Evolutionary conservation across 1,139 yeast species (phyloP).

Genomic region (Debaryomyces subglobosus): DNA sequence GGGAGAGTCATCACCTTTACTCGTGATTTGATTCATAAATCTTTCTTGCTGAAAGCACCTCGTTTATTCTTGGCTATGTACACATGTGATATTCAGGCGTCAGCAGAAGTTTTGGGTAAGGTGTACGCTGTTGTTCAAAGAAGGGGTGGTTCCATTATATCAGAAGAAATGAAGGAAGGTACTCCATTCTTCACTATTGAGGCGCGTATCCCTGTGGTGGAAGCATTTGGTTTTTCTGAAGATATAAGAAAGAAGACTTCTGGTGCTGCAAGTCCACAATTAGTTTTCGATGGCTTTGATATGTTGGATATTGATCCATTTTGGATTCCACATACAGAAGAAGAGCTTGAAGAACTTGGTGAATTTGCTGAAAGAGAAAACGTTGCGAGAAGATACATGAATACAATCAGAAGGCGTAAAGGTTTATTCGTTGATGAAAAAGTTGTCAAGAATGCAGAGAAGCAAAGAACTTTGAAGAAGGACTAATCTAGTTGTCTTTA

Average conservation of each 20-base stretch:
- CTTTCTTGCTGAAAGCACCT: slow-evolving; percentile 81
- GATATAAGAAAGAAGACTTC: slow-evolving; percentile 92
- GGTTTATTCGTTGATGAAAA: slow-evolving; percentile 91
- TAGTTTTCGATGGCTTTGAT: slow-evolving; percentile 88
- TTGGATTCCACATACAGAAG: slow-evolving; percentile 99
- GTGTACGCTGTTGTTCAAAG: slow-evolving; percentile 93
- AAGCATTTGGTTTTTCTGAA: slow-evolving; percentile 95
- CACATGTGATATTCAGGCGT: slow-evolving; percentile 92
- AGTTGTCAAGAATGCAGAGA: slow-evolving; percentile 88
- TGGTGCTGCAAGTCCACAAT: slow-evolving; percentile 97
- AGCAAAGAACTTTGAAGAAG: slow-evolving; percentile 82
- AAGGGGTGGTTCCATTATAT: slow-evolving; percentile 79
- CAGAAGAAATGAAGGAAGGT: slow-evolving; percentile 97
- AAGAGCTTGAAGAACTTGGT: slow-evolving; percentile 91
- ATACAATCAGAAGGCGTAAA: slow-evolving; percentile 77
- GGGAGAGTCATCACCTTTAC: slow-evolving; percentile 78
- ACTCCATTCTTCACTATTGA: slow-evolving; percentile 91
- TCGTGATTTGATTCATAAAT: slow-evolving; percentile 71
- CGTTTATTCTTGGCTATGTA: slow-evolving; percentile 91
- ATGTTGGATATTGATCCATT: slow-evolving; percentile 89
- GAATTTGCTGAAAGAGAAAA: slow-evolving; percentile 92
- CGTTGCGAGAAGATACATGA: slow-evolving; percentile 85
- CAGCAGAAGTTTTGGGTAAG: slow-evolving; percentile 91
- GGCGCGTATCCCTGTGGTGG: slow-evolving; percentile 89
- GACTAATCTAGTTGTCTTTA: slow-evolving; percentile 28